A percentile compares a stretch with the other conserved stretches of the same genome.
Conservation (phyloP, 2,329 filamentous ascomycete genomes). For the Botryosphaeria dothidea region DNA sequence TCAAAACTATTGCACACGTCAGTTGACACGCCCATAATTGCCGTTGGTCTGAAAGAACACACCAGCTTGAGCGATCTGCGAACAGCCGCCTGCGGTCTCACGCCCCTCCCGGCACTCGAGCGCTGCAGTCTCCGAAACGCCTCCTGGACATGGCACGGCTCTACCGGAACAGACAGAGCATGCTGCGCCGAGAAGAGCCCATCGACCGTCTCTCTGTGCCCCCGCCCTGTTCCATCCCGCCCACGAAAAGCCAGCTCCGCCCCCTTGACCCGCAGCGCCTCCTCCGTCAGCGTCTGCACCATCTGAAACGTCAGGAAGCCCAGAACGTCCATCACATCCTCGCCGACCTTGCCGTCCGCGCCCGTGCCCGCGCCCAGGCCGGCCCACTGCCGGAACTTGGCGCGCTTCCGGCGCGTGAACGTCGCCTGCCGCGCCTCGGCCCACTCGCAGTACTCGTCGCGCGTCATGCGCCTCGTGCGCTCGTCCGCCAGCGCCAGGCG, state of each 20-base stretch:
- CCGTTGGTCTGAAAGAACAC: background rate
- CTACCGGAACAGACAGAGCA: background rate
- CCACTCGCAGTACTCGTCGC: background rate
- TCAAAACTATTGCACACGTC: background rate
- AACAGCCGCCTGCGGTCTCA: background rate
- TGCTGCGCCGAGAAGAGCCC: background rate
- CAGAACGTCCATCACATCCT: background rate
- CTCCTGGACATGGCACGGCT: background rate
- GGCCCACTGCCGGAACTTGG: background rate
- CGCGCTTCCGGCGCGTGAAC: background rate
- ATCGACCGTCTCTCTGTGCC: background rate
- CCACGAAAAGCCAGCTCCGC: background rate
- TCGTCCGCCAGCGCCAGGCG: background rate
- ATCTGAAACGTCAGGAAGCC: background rate
- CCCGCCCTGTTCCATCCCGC: too few relatives aligned
- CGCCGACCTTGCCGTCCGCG: background rate
- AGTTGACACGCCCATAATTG: background rate
- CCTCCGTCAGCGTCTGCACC: background rate
- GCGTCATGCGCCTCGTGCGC: background rate
- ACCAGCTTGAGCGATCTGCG: background rate
- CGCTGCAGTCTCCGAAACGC: conserved; percentile 5
- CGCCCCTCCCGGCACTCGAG: background rate
- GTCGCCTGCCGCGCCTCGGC: background rate
- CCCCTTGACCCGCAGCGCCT: background rate
- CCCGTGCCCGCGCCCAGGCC: background rate